These are phyloP conservation scores for Xylariales sp. DNA, from an alignment of 2,329 filamentous ascomycete species.

Conservation along the genomic window DNA sequence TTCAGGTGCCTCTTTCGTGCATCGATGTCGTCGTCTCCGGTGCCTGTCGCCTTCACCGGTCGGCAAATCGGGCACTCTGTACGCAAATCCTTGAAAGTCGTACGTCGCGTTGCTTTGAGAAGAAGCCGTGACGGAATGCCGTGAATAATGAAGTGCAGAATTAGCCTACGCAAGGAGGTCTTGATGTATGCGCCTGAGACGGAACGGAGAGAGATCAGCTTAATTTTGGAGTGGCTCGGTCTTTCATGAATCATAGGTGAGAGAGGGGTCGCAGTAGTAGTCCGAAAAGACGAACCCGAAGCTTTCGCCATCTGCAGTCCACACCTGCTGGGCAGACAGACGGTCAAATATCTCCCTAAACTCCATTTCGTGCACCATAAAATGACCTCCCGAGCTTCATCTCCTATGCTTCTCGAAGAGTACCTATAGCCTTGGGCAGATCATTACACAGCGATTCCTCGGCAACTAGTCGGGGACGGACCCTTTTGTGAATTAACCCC, in stretches of 20 bases:
- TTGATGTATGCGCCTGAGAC: neutral
- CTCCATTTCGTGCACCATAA: neutral
- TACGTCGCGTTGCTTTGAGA: too few relatives aligned
- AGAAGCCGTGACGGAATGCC: too few relatives aligned
- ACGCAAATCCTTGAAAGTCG: too few relatives aligned
- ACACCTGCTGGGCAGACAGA: neutral
- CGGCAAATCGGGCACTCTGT: too few relatives aligned
- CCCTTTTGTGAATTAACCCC: slow-evolving; percentile 2
- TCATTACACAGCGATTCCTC: neutral
- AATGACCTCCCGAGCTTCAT: neutral
- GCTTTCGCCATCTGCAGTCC: neutral
- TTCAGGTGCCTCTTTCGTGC: neutral
- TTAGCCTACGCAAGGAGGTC: too few relatives aligned
- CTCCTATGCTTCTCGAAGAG: neutral
- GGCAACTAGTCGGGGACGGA: neutral
- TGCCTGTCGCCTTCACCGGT: neutral
- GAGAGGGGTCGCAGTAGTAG: neutral
- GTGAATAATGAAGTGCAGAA: too few relatives aligned
- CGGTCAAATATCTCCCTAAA: neutral
- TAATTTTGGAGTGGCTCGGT: too few relatives aligned
- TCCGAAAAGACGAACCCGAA: neutral
- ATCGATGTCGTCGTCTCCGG: neutral
- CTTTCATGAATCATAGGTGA: neutral
- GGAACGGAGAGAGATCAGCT: neutral
- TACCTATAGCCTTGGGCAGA: neutral